Evolutionary conservation across 1,139 yeast genomes (phyloP), one percentile per base, ranked within the genome.

Genomic region (Spathaspora jeffriesii): DNA sequence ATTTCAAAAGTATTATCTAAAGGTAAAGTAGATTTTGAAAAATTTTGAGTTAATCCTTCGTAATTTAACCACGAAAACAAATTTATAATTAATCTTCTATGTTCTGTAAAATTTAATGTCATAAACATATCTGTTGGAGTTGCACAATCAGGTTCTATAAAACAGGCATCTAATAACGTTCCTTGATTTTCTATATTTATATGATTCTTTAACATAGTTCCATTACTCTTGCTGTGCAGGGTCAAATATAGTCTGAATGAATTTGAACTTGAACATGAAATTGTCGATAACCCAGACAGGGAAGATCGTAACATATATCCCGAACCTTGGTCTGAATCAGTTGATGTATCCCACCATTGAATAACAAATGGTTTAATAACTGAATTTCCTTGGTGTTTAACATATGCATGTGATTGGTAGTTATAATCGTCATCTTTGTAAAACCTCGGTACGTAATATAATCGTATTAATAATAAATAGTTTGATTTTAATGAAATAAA

Each of bases 341-440:
- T 59, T 2, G 57, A 63, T 6, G 65, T 57, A 47, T 68, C 72
- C 82, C 82, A 78, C 82, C 82, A 78, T 53, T 78, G 83, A 0
- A 78, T 76, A 13, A 75, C 71, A 51, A 70, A 76, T 1, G 82
- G 82, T 43, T 68, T 73, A 45, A 62, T 64, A 1, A 69, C 59
- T 39, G 56, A 52, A 55, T 53, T 47, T 8, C 50, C 52, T 27
- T 48, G 40, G 34, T 48, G 45, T 7, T 39, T 42, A 2, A 47
- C 41, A 6, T 42, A 21, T 13, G 47, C 40, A 13, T 28, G 43
- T 11, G 50, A 47, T 20, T 53, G 58, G 46, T 52, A 53, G 45
- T 58, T 36, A 51, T 61, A 63, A 50, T 63, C 68, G 1, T 62
- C 53, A 44, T 70, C 76, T 31, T 53, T 55, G 43, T 59, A 63